Conservation (phyloP, 2,329 filamentous ascomycete genomes). For the Fusarium euwallaceae region DNA sequence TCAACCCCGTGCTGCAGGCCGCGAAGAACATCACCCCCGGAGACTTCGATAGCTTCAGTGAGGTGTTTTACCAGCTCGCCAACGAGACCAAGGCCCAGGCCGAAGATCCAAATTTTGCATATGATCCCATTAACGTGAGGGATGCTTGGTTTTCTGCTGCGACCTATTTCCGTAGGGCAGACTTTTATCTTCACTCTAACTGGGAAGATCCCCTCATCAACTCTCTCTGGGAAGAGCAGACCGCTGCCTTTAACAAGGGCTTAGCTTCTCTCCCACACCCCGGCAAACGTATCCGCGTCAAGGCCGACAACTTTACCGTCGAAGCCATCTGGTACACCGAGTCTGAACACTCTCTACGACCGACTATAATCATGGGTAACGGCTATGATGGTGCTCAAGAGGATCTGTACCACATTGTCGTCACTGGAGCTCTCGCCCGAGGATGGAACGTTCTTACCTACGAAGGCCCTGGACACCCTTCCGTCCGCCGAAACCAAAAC, state of each 20-base stretch:
- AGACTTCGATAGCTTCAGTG: slow-evolving; percentile 43
- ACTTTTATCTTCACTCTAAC: slow-evolving; percentile 59
- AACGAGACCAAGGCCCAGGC: slow-evolving; percentile 39
- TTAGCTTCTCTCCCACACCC: slow-evolving; percentile 52
- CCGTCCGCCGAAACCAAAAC: slow-evolving; percentile 54
- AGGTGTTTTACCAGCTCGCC: slow-evolving; percentile 42
- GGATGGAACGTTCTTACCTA: slow-evolving; percentile 60
- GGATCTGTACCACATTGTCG: slow-evolving; percentile 56
- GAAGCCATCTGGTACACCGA: slow-evolving; percentile 53
- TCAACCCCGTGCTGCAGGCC: slow-evolving; percentile 50
- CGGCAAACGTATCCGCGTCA: slow-evolving; percentile 52
- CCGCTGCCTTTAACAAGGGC: slow-evolving; percentile 54
- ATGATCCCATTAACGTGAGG: slow-evolving; percentile 45
- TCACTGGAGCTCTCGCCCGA: slow-evolving; percentile 51
- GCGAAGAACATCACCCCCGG: slow-evolving; percentile 44
- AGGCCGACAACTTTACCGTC: slow-evolving; percentile 49
- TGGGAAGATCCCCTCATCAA: slow-evolving; percentile 56
- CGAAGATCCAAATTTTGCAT: slow-evolving; percentile 27
- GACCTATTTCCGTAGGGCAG: slow-evolving; percentile 57
- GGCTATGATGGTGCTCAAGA: slow-evolving; percentile 60
- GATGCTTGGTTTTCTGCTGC: slow-evolving; percentile 53
- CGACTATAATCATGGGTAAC: slow-evolving; percentile 57
- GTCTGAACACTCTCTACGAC: slow-evolving; percentile 39
- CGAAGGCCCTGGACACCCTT: slow-evolving; percentile 61
- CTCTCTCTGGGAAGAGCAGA: slow-evolving; percentile 53